phyloP scores from a whole-genome alignment of 2,329 filamentous ascomycete genomes.

The Trichoderma endophyticum region DNA sequence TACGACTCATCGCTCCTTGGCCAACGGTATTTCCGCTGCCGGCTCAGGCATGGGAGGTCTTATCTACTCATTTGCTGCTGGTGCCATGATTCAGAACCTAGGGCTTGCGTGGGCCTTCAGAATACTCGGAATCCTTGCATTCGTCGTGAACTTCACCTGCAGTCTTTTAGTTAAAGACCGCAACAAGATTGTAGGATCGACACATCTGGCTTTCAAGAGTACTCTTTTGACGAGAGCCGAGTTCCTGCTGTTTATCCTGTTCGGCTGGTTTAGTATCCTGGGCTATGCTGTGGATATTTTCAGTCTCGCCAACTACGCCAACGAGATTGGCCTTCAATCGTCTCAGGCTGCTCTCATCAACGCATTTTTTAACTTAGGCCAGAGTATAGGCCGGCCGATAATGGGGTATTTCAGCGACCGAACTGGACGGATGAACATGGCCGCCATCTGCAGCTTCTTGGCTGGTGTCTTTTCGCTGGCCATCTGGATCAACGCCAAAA shows the following conservation, averaged over 20 bases:
- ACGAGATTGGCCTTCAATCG: conserved; percentile 62
- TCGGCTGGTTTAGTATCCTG: conserved; percentile 68
- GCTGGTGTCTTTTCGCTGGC: conserved; percentile 64
- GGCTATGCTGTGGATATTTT: conserved; percentile 77
- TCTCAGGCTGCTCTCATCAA: conserved; percentile 67
- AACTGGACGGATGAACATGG: conserved; percentile 71
- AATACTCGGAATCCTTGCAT: conserved; percentile 61
- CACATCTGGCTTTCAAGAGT: conserved; percentile 64
- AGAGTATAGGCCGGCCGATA: conserved; percentile 65
- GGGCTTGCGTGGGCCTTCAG: conserved; percentile 66
- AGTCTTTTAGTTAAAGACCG: conserved; percentile 65
- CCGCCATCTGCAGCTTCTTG: conserved; percentile 60
- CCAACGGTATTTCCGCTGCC: conserved; percentile 65
- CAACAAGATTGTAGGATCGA: conserved; percentile 67
- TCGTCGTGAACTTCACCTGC: conserved; percentile 61
- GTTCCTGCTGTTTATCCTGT: conserved; percentile 63
- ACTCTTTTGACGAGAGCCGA: conserved; percentile 58
- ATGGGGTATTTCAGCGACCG: conserved; percentile 71
- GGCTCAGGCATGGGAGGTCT: conserved; percentile 74
- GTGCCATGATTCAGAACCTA: conserved; percentile 64
- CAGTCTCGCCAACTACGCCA: conserved; percentile 69
- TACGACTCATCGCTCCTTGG: conserved; percentile 61
- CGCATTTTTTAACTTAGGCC: conserved; percentile 68
- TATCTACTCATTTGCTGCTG: conserved; percentile 63
- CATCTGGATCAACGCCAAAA: conserved; percentile 67